Base-by-base conservation (phyloP, 768 basidiomycete species). In the Mycena leptocephala region DNA sequence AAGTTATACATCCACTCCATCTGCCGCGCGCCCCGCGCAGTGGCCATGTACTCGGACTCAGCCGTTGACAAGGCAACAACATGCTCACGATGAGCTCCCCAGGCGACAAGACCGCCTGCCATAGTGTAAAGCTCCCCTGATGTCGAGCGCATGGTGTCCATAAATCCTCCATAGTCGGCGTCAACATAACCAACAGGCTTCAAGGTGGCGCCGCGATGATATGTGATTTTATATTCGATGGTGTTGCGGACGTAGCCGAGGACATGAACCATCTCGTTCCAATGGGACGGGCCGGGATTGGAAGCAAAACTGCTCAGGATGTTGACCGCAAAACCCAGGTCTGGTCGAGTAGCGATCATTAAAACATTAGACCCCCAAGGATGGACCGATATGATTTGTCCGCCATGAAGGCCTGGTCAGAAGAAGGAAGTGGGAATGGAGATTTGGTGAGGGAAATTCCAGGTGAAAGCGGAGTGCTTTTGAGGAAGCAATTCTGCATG, bases 221-320 rank as follows among this genome's bases (percentile, higher is more conserved):
- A 83, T 66, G 80, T 79, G 65, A 81, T 62, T 5, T 62, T 67
- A 41, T 58, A 72, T 26, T 82, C 78, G 5, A 51, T 7, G 22
- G 48, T 51, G 22, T 22, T 22, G 22, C 22, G 16, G 22, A 51
- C 18, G 11, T 51, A 51, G n/a, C 48, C 48, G 4, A 51, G 48
- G 5, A n/a, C 20, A 51, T 51, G 48, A 6, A 51, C 22, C 48
- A 33, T 51, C 24, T 51, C 48, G 24, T 51, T 51, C 48, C 48
- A 51, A 51, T 51, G 48, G 24, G 48, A 18, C 24, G 48, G 48
- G 24, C 48, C 48, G 6, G 48, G 48, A 11, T 51, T 51, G 20
- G 48, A 51, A n/a, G 48, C 48, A 51, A 51, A 51, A 51, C 48
- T 51, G 48, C 48, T 51, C 48, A 51, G 11, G 48, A 51, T 51